Base-by-base conservation (phyloP, 371 early-diverging fungal species). In the Mucor irregularis region DNA sequence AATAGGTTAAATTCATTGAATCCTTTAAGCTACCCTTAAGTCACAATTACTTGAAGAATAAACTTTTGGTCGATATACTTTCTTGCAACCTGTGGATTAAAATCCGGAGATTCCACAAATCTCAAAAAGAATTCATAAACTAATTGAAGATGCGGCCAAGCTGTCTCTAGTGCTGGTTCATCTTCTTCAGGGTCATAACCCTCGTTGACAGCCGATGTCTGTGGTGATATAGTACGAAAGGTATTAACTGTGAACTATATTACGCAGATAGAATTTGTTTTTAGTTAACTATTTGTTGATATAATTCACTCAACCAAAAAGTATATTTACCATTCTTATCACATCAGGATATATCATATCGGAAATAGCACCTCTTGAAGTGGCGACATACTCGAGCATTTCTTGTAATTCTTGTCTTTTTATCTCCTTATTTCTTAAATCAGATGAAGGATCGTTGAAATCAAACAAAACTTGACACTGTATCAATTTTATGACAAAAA, bases 111-210 rank as follows among this genome's bases (percentile, higher is more conserved):
- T 73, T 98, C 98, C 21, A 97, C 89, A 74, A 97, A 97, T 50
- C 97, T 83, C 44, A 97, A 77, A 68, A 98, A 95, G 62, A 96
- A 90, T 67, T 93, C 95, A 72, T 98, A 98, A 8, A 98, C 97
- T 40, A 96, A 83, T 65, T 93, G 94, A 38, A 97, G 74, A 73
- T 98, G 98, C 30, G 97, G 97, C 98, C 98, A 98, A 4, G 94
- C 92, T 28, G 88, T 72, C 67, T 98, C 98, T 29, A 95, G 75
- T 4, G 94, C 91, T 6, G 96, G 96, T 60, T 98, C 98, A 68
- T 98, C 98, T 64, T 97, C 97, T 62, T 98, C 98, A 3, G 95
- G 95, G 69, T 97, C 97, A 64, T 90, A 95, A 8, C 56, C 66
- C 49, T 68, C 60, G 28, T 38, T 49, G n/a, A 80, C 81, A 14